Evolutionary conservation across 495 filamentous ascomycete species (phyloP).

Genomic region (Talaromyces proteolyticus): DNA sequence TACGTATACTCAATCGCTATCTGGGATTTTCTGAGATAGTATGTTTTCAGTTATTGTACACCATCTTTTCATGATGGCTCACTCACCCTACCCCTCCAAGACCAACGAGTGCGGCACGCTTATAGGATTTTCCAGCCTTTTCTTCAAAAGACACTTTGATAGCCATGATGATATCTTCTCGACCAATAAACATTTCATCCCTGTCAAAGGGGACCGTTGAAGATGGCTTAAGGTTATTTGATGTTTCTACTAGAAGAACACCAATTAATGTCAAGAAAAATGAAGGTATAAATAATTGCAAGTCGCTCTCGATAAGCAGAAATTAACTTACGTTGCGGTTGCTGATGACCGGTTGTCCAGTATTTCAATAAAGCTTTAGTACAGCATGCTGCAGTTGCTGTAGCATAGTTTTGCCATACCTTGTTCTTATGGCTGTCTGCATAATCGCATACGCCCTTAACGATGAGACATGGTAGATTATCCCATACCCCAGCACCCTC

Average conservation of each 20-base stretch:
- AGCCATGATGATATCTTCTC: conserved; percentile 22
- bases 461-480: conserved; percentile 25
- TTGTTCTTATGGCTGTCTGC: conserved; percentile 38
- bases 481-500: conserved; percentile 36
- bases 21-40: conserved; percentile 42
- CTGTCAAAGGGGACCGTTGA: conserved; percentile 25
- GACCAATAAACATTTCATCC: conserved; percentile 36
- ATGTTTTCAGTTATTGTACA: conserved; percentile 5
- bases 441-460: conserved; percentile 36
- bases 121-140: neutral
- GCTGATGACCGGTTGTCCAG: conserved; percentile 3
- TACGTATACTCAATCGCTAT: conserved; percentile 46
- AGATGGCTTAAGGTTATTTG: neutral
- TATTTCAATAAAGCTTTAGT: conserved; percentile 15
- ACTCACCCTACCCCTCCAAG: conserved; percentile 46
- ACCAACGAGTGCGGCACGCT: conserved; percentile 29
- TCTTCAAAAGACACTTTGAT: conserved; percentile 19
- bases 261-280: neutral
- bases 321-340: neutral
- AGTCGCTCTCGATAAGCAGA: neutral
- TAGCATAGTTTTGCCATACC: conserved; percentile 30
- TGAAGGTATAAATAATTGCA: neutral
- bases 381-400: conserved; percentile 23
- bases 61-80: neutral
- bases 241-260: neutral